A percentile compares a stretch with the other conserved stretches of the same genome.
These are phyloP conservation scores for Metschnikowia kofuensis DNA, from an alignment of 805 yeast genomes.

Conservation along the genomic window DNA sequence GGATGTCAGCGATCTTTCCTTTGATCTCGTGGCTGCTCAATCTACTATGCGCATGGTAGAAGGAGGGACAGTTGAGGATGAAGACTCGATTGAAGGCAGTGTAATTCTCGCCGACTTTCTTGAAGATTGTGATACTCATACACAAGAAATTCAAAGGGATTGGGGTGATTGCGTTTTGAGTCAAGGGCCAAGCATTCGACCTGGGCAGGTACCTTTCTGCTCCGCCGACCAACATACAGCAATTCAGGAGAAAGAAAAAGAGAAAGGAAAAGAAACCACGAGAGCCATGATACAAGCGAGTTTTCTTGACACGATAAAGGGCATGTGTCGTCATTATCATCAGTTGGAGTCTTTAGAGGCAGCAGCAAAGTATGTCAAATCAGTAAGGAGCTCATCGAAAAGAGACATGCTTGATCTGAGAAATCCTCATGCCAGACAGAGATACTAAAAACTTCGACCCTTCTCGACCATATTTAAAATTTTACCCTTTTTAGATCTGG, in stretches of 20 bases:
- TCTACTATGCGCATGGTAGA: background rate
- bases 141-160: background rate
- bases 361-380: no score
- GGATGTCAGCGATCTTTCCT: background rate
- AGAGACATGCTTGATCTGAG: background rate
- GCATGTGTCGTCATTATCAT: no score
- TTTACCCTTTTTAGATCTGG: no score
- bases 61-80: background rate
- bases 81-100: no score
- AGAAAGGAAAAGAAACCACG: no score
- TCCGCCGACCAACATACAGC: background rate
- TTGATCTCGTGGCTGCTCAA: background rate
- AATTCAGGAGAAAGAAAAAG: background rate
- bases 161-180: background rate
- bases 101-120: background rate
- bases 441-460: background rate
- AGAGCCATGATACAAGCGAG: no score
- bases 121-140: background rate
- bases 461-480: no score
- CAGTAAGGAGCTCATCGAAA: no score
- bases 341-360: no score
- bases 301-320: no score
- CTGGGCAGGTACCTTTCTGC: no score
- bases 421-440: background rate
- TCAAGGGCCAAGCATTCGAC: background rate